A percentile compares a stretch with the other conserved stretches of the same genome.
phyloP scores from a whole-genome alignment of 2,329 filamentous ascomycete genomes.

The Cryphonectria parasitica region DNA sequence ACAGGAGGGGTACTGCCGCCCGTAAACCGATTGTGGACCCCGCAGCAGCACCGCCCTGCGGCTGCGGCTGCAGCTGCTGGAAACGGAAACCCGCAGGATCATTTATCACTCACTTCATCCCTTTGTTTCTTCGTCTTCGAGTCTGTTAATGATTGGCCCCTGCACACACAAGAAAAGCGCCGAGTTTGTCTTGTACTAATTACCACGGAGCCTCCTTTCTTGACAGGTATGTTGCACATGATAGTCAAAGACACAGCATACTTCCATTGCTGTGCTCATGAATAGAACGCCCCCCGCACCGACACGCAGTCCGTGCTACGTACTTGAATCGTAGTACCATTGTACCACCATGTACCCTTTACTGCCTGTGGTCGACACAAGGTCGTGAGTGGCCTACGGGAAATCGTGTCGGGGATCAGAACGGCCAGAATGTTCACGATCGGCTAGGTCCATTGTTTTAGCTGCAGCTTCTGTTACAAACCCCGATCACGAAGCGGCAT shows the following conservation, averaged over 20 bases:
- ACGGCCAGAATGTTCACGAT: not conserved
- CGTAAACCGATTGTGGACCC: conserved; percentile 16
- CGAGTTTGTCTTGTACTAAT: not conserved
- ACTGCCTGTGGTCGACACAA: not conserved
- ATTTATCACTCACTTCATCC: not conserved
- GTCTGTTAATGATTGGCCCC: not conserved
- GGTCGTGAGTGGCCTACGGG: not conserved
- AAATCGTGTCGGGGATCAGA: not conserved
- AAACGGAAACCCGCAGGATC: conserved; percentile 1
- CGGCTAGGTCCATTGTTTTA: not conserved
- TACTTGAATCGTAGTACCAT: not conserved
- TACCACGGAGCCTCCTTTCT: not conserved
- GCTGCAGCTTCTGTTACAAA: not conserved
- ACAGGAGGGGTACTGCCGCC: conserved; percentile 22
- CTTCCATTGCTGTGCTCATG: not conserved
- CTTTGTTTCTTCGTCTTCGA: not conserved
- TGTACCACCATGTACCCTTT: not conserved
- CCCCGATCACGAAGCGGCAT: not conserved
- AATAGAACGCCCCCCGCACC: too few species aligned
- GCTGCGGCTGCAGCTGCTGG: conserved; percentile 4
- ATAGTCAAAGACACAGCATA: not conserved
- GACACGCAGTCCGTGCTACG: not conserved
- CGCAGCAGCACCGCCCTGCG: not conserved
- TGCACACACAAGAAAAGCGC: too few species aligned
- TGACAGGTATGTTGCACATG: conserved; percentile 5